These are phyloP conservation scores for Diaporthe ampelina DNA, from an alignment of 2,329 filamentous ascomycete genomes.

Conservation along the genomic window DNA sequence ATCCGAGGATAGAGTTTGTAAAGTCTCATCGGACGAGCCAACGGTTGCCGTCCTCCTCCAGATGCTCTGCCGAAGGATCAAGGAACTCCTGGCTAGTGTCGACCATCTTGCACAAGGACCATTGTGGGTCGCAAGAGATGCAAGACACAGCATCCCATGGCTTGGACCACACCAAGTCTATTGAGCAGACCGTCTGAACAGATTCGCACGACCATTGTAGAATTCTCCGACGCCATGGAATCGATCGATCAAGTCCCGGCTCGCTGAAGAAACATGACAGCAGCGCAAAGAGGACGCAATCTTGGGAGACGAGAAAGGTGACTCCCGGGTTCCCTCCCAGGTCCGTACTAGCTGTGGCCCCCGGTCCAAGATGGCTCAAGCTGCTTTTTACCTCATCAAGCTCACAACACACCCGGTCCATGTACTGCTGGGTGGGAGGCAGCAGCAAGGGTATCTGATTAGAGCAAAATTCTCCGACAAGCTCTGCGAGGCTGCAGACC, in stretches of 20 bases:
- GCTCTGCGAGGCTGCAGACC: slow-evolving; percentile 54
- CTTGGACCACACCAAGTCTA: slow-evolving; percentile 27
- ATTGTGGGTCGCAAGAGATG: slow-evolving; percentile 39
- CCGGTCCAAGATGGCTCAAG: slow-evolving; percentile 15
- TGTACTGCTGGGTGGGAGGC: slow-evolving; percentile 47
- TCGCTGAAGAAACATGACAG: slow-evolving; percentile 4
- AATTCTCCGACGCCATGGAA: slow-evolving; percentile 25
- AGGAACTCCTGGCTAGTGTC: slow-evolving; percentile 42
- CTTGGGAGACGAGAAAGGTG: slow-evolving; percentile 25
- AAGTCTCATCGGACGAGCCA: slow-evolving; percentile 40
- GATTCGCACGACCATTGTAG: slow-evolving; percentile 13
- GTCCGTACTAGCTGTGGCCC: neutral
- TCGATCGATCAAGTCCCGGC: neutral
- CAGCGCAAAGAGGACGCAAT: neutral
- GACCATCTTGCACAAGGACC: slow-evolving; percentile 38
- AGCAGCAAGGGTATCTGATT: slow-evolving; percentile 58
- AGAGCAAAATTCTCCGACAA: slow-evolving; percentile 61
- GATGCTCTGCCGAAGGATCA: slow-evolving; percentile 42
- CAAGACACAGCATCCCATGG: slow-evolving; percentile 37
- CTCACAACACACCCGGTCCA: slow-evolving; percentile 46
- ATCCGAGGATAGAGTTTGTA: slow-evolving; percentile 43
- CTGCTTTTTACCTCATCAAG: slow-evolving; percentile 38
- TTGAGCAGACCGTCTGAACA: slow-evolving; percentile 27
- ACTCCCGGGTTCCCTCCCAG: slow-evolving; percentile 22
- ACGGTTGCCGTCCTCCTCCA: slow-evolving; percentile 38